A percentile compares a stretch with the other conserved stretches of the same genome.
These are phyloP conservation scores for Nakaseomyces glabratus DNA, from an alignment of 1,139 yeast species.

Conservation along the genomic window DNA sequence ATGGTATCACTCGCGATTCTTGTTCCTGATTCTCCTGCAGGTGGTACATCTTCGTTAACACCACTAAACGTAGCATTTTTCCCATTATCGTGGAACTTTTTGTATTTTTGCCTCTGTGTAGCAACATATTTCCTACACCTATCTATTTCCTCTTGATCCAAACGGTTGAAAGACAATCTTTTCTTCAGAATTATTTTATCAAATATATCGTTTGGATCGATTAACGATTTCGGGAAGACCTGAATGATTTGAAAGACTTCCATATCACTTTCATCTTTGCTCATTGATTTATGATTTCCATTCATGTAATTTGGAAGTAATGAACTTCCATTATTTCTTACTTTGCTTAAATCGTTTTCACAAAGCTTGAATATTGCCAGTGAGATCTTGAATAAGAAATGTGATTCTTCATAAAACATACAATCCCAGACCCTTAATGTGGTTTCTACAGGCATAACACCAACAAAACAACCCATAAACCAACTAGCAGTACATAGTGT, in stretches of 20 bases:
- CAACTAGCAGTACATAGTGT: constrained; percentile 92
- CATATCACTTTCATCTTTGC: constrained; percentile 50
- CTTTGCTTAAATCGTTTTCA: constrained; percentile 49
- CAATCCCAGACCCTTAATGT: constrained; percentile 91
- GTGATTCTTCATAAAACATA: constrained; percentile 84
- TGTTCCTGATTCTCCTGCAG: constrained; percentile 8
- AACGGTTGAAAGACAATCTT: constrained; percentile 62
- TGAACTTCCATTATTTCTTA: constrained; percentile 21
- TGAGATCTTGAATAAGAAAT: constrained; percentile 74
- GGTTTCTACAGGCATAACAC: constrained; percentile 78
- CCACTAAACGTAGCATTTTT: background rate
- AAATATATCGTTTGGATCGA: constrained; percentile 63
- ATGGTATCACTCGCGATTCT: constrained; percentile 25
- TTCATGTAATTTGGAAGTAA: constrained; percentile 5
- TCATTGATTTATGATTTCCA: constrained; percentile 3
- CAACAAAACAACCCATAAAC: constrained; percentile 95
- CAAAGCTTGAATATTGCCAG: constrained; percentile 73
- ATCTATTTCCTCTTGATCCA: constrained; percentile 73
- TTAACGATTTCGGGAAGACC: constrained; percentile 60
- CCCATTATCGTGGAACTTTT: constrained; percentile 16
- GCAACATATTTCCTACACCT: constrained; percentile 70
- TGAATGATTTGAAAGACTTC: constrained; percentile 85
- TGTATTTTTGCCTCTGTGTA: constrained; percentile 45
- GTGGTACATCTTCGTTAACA: background rate
- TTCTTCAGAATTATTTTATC: constrained; percentile 65